Percentiles rank a stretch among this genome's conserved stretches.
Evolutionary conservation across 495 filamentous ascomycete species (phyloP).

Genomic region (Aspergillus baeticus): DNA sequence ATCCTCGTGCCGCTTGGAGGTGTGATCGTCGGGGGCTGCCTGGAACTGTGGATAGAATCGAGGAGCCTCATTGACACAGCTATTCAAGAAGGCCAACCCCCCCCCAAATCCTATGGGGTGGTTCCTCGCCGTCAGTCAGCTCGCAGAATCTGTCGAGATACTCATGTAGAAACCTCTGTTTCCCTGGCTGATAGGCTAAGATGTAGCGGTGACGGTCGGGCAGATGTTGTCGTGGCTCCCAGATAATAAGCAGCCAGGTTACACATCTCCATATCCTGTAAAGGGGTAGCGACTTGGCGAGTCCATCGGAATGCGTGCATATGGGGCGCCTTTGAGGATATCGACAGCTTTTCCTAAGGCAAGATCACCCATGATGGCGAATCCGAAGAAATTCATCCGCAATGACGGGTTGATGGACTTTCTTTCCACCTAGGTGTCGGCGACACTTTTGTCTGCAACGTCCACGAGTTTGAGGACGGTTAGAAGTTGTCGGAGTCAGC

Average conservation of each 20-base stretch:
- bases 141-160: slow-evolving; percentile 13
- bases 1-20: slow-evolving; percentile 23
- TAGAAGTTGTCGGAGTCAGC: slow-evolving; percentile 12
- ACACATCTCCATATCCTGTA: background rate
- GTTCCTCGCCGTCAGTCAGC: background rate
- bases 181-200: slow-evolving; percentile 27
- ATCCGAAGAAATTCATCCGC: slow-evolving; percentile 35
- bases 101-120: background rate
- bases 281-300: background rate
- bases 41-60: slow-evolving; percentile 32
- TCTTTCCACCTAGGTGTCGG: slow-evolving; percentile 1
- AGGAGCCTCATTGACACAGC: slow-evolving; percentile 38
- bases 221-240: slow-evolving; percentile 26
- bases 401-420: slow-evolving; percentile 24
- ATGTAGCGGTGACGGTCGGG: slow-evolving; percentile 33
- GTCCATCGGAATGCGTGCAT: slow-evolving; percentile 12
- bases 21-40: slow-evolving; percentile 20
- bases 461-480: slow-evolving; percentile 5
- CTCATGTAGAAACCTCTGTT: slow-evolving; percentile 19
- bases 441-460: slow-evolving; percentile 2
- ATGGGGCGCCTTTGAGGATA: slow-evolving; percentile 30
- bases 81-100: slow-evolving; percentile 25
- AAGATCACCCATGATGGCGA: slow-evolving; percentile 45
- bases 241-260: slow-evolving; percentile 18
- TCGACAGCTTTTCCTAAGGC: slow-evolving; percentile 39